Conservation (phyloP, 2,329 filamentous ascomycete genomes). For the Colletotrichum costaricense region DNA sequence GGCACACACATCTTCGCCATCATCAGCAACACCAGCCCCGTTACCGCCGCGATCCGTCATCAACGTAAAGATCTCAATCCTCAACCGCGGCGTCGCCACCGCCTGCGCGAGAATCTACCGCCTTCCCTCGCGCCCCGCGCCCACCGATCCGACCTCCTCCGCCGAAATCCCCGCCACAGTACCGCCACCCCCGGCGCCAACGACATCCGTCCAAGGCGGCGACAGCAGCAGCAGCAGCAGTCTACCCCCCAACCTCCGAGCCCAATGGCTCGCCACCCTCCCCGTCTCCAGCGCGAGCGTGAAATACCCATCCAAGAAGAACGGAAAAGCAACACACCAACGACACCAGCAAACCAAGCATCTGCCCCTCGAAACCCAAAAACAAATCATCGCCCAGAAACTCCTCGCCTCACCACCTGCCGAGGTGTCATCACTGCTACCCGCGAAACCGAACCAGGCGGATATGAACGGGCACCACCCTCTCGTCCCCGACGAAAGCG, state of each 20-base stretch:
- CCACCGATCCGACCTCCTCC: slow-evolving; percentile 43
- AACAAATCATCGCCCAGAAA: slow-evolving; percentile 58
- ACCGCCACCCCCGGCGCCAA: slow-evolving; percentile 40
- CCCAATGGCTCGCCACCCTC: slow-evolving; percentile 76
- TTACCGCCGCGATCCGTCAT: slow-evolving; percentile 57
- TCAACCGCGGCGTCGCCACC: slow-evolving; percentile 76
- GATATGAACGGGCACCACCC: slow-evolving; percentile 70
- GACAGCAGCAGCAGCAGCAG: not conserved
- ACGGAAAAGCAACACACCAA: slow-evolving; percentile 39
- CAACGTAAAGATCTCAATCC: slow-evolving; percentile 74
- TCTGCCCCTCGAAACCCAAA: slow-evolving; percentile 51
- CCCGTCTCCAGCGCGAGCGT: slow-evolving; percentile 38
- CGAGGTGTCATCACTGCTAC: slow-evolving; percentile 13
- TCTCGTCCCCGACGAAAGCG: slow-evolving; percentile 76
- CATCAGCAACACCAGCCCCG: slow-evolving; percentile 35
- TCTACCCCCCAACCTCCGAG: slow-evolving; percentile 65
- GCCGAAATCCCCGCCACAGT: slow-evolving; percentile 60
- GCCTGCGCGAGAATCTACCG: slow-evolving; percentile 87
- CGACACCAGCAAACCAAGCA: slow-evolving; percentile 38
- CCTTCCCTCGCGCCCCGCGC: slow-evolving; percentile 65
- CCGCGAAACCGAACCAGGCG: slow-evolving; percentile 47
- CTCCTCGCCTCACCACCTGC: slow-evolving; percentile 53
- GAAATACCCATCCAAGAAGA: slow-evolving; percentile 15
- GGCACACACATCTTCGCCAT: slow-evolving; percentile 39
- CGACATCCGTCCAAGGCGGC: slow-evolving; percentile 11